A percentile compares a stretch with the other conserved stretches of the same genome.
Conservation (phyloP, 1,284 basidiomycete genomes). For the Xerocomus amazonicus region DNA sequence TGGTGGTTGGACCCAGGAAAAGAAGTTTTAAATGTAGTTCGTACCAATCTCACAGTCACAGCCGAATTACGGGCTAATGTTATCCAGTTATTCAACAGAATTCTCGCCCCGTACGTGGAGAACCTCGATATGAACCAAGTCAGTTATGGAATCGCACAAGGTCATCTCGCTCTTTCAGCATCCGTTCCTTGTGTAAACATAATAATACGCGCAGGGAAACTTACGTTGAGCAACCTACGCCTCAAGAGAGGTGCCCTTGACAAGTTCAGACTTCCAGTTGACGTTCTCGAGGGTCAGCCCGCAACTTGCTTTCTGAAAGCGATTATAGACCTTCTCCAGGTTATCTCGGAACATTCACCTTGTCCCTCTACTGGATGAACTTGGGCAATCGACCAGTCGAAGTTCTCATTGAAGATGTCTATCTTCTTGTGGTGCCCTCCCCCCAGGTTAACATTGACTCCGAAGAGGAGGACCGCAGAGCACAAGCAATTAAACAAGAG, state of each 20-base stretch:
- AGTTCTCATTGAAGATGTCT: constrained; percentile 91
- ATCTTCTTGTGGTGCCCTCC: constrained; percentile 88
- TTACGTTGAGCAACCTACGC: constrained; percentile 78
- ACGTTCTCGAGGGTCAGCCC: constrained; percentile 83
- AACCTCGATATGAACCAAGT: constrained; percentile 95
- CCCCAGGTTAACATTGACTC: constrained; percentile 71
- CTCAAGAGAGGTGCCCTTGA: constrained; percentile 95
- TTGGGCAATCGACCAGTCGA: constrained; percentile 92
- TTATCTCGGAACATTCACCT: constrained; percentile 87
- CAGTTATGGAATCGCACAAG: constrained; percentile 92
- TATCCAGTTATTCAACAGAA: constrained; percentile 79
- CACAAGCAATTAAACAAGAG: constrained; percentile 87
- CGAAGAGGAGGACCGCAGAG: constrained; percentile 81
- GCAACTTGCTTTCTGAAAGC: not conserved
- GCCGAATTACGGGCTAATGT: constrained; percentile 1
- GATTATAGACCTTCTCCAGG: constrained; percentile 43
- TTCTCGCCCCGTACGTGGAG: constrained; percentile 94
- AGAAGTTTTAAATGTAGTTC: constrained; percentile 72
- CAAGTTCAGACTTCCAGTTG: constrained; percentile 94
- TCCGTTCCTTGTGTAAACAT: constrained; percentile 3
- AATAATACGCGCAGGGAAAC: constrained; percentile 56
- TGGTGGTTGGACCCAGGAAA: constrained; percentile 81
- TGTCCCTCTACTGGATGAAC: constrained; percentile 96
- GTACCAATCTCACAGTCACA: constrained; percentile 14
- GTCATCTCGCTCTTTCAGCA: constrained; percentile 35